Base-by-base conservation (phyloP, 768 basidiomycete species). In the Suillus subalutaceus region DNA sequence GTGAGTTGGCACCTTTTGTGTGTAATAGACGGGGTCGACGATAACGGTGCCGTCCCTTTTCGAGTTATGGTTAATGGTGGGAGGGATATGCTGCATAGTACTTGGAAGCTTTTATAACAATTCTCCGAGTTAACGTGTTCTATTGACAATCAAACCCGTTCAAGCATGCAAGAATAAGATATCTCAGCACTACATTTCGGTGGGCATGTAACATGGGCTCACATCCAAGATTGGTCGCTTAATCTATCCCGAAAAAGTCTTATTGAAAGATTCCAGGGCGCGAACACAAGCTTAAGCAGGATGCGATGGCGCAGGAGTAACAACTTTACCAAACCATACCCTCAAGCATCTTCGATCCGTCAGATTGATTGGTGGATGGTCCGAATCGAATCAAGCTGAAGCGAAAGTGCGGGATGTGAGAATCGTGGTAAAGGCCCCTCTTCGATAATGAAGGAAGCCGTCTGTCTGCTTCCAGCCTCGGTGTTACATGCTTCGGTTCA, bases 191-290 rank as follows among this genome's bases (percentile, higher is more conserved):
- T 26, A 44, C 18, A 46, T 37, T 26, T 44, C 30, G 23, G 63
- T 65, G 40, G 64, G 10, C 43, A 65, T 63, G 44, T 12, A 37
- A 9, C 64, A 65, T 65, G 64, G 20, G 37, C 30, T 64, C 53
- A 30, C 56, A 60, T 63, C 71, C 73, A 69, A 71, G 77, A 61
- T 62, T 55, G 71, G 71, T 60, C 23, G 60, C 65, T 66, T 69
- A 78, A 77, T 77, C 69, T 77, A 78, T 60, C 75, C 75, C 41
- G 62, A 78, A 75, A 73, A 65, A 75, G 78, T 67, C 46, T 78
- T 74, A 77, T 77, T 73, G 66, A 57, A 44, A 48, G 38, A 46
- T 73, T 66, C 66, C 65, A 68, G 70, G 73, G 74, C 63, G 57
- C 66, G 48, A 67, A 66, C 37, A 46, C 66, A 68, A 72, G 53